Evolutionary conservation across 179 eudicot species (phyloP).

Genomic region (Silene coronaria): DNA sequence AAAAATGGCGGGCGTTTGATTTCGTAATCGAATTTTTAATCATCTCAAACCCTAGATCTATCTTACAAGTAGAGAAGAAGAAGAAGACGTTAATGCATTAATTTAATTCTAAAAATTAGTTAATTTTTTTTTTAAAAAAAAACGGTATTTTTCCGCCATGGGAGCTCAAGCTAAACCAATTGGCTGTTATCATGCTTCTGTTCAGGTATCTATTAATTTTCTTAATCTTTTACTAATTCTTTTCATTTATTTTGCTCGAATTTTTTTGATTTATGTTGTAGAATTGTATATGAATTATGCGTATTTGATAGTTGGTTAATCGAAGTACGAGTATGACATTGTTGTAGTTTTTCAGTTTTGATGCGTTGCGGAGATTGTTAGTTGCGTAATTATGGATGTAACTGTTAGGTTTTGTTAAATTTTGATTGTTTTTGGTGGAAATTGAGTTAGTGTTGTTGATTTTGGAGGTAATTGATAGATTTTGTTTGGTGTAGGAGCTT

Average conservation of each 20-base stretch:
- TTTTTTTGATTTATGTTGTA: neutral
- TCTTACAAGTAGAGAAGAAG: neutral
- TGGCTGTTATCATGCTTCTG: slow-evolving; percentile 70
- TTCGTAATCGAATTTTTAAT: neutral
- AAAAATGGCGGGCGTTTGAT: slow-evolving; percentile 2
- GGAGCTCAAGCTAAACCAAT: slow-evolving; percentile 45
- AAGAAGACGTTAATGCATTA: neutral
- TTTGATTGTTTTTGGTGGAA: neutral
- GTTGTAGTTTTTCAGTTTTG: neutral
- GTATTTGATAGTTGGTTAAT: neutral
- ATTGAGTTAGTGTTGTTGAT: neutral
- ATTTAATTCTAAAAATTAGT: neutral
- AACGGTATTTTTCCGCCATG: neutral
- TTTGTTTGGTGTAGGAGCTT: slow-evolving; percentile 52
- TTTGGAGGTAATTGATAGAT: slow-evolving; percentile 7
- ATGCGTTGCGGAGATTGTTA: neutral
- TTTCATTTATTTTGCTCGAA: neutral
- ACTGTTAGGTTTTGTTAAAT: neutral
- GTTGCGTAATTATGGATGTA: neutral
- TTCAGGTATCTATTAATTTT: slow-evolving; percentile 50
- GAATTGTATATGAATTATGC: neutral
- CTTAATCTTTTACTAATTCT: neutral
- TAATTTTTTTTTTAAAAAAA: too few species aligned
- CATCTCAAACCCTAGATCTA: too few species aligned
- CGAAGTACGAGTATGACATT: neutral